These are phyloP conservation scores for Albophoma yamanashiensis DNA, from an alignment of 2,329 filamentous ascomycete genomes.

Conservation along the genomic window DNA sequence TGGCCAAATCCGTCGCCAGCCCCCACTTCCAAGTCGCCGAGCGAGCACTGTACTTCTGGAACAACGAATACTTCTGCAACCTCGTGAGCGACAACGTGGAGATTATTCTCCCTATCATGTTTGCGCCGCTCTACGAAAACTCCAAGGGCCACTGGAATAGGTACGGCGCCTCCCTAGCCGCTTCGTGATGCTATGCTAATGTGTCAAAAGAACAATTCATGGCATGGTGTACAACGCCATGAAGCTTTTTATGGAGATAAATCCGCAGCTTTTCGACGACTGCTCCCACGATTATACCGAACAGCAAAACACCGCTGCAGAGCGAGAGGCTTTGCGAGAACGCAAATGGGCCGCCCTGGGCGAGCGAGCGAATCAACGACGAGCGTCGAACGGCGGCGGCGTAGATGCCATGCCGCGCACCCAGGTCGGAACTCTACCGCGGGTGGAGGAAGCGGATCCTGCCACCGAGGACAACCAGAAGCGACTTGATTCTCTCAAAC, in stretches of 20 bases:
- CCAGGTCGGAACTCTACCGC: conserved; percentile 32
- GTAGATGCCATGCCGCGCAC: conserved; percentile 20
- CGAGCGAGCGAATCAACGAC: conserved; percentile 66
- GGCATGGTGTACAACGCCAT: conserved; percentile 99
- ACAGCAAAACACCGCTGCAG: conserved; percentile 83
- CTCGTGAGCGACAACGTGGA: conserved; percentile 98
- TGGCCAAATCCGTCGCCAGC: conserved; percentile 95
- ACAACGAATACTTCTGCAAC: conserved; percentile 99
- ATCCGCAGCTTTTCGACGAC: conserved; percentile 95
- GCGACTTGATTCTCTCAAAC: conserved; percentile 77
- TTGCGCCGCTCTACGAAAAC: conserved; percentile 95
- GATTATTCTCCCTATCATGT: conserved; percentile 98
- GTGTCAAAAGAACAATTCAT: conserved; percentile 82
- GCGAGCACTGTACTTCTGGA: conserved; percentile 97
- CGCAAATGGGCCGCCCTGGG: conserved; percentile 82
- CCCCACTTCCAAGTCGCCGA: conserved; percentile 99
- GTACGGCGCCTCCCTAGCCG: conserved; percentile 37
- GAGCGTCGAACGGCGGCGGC: conserved; percentile 25
- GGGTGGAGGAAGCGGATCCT: conserved; percentile 67
- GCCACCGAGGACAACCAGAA: conserved; percentile 76
- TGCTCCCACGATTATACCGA: conserved; percentile 98
- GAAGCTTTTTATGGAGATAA: conserved; percentile 99
- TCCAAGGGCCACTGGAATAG: conserved; percentile 99
- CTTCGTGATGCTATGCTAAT: background rate
- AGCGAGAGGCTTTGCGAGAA: conserved; percentile 70